Base-by-base conservation (phyloP, 192 early-diverging fungal species). In the Linderina pennispora region DNA sequence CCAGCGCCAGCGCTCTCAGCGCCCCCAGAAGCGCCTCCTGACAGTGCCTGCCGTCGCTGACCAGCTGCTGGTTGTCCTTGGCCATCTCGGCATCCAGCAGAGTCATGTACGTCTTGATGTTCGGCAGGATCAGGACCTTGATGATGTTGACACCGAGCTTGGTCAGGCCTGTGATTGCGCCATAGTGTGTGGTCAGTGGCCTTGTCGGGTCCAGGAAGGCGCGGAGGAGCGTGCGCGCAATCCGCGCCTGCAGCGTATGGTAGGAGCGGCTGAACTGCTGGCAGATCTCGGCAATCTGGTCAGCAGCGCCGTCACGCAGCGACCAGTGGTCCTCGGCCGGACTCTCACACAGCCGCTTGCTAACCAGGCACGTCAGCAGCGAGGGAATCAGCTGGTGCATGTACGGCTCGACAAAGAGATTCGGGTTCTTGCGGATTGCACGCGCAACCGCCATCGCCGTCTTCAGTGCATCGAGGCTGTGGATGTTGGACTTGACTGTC, bases 361-460 rank as follows among this genome's bases (percentile, higher is more conserved):
- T 84, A 7, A 98, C 90, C 20, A 97, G 67, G 50, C 92, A 97
- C 11, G 97, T 92, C 35, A 99, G 65, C 24, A 98, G 81, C 4
- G 85, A 79, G 10, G 95, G 94, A 34, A 98, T 87, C 8, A 99
- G 72, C 79, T 97, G 92, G 63, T 99, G 94, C 28, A 99, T 49
- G 33, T 98, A 92, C 39, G 97, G 92, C 53, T 99, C 97, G 4
- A 94, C 67, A 77, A 89, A 91, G 5, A 97, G 52, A 53, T 91
- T 85, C 17, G 85, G 77, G 69, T 98, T 99, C 35, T 81, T 76
- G 17, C 98, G 68, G 14, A 99, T 51, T 1, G 89, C 80, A 15
- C 81, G 71, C 4, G 86, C 82, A 48, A 92, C 83, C 0, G 82
- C 82, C 70, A 98, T 77, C 69, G 94, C 85, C 2, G 84, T 75